A percentile compares a stretch with the other conserved stretches of the same genome.
Evolutionary conservation across 2,329 filamentous ascomycete genomes (phyloP).

Genomic region (Neonectria faginata): DNA sequence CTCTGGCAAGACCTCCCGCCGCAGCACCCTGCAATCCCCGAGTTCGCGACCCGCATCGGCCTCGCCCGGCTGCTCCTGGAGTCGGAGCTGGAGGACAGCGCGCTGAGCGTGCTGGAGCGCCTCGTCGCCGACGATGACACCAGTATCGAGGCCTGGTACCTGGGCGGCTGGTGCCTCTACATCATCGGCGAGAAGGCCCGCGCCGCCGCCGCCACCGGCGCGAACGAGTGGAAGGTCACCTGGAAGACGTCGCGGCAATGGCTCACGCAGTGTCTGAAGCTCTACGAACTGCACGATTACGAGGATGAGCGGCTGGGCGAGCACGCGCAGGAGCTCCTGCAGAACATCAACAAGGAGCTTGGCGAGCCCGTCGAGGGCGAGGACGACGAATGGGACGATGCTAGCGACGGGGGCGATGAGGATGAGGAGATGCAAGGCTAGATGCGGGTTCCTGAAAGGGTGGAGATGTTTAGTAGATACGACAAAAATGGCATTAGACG

Average conservation of each 20-base stretch:
- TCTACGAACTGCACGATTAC: constrained; percentile 85
- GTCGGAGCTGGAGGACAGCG: constrained; percentile 85
- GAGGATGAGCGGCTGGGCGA: constrained; percentile 83
- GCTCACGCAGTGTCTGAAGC: constrained; percentile 82
- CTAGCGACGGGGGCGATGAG: constrained; percentile 64
- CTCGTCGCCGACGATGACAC: constrained; percentile 90
- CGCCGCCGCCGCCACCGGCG: constrained; percentile 49
- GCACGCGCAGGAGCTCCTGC: constrained; percentile 78
- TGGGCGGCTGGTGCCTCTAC: constrained; percentile 93
- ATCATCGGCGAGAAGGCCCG: constrained; percentile 77
- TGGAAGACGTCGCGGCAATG: constrained; percentile 84
- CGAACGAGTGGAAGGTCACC: constrained; percentile 67
- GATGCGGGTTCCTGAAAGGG: constrained; percentile 42
- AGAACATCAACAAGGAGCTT: constrained; percentile 71
- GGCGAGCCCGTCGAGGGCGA: constrained; percentile 68
- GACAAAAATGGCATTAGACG: constrained; percentile 34
- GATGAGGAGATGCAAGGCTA: constrained; percentile 68
- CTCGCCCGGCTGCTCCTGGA: constrained; percentile 90
- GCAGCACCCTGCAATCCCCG: constrained; percentile 78
- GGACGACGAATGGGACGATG: constrained; percentile 67
- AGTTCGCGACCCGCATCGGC: constrained; percentile 87
- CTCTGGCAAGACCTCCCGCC: constrained; percentile 85
- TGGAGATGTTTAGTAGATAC: constrained; percentile 24
- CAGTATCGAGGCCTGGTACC: constrained; percentile 96
- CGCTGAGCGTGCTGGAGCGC: constrained; percentile 85